These are phyloP conservation scores for Fusarium equiseti DNA, from an alignment of 2,329 filamentous ascomycete genomes.

Conservation along the genomic window DNA sequence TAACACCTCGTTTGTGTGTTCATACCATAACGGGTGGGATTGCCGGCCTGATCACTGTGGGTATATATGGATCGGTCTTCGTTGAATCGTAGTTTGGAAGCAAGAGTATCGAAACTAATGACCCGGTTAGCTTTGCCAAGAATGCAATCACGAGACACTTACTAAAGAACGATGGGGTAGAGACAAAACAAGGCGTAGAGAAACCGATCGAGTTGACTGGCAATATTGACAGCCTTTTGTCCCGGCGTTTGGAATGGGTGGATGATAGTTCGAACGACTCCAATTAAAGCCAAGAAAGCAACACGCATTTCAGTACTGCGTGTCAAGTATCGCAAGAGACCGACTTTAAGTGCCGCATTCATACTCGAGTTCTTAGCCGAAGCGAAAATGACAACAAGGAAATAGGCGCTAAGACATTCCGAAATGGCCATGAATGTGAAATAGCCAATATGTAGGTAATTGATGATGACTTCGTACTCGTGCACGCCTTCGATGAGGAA, in stretches of 20 bases:
- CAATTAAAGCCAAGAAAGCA: conserved; percentile 53
- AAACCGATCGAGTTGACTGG: conserved; percentile 57
- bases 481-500: conserved; percentile 46
- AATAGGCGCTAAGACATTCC: conserved; percentile 55
- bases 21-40: background rate
- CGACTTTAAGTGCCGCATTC: conserved; percentile 47
- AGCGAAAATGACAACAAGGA: conserved; percentile 54
- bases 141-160: conserved; percentile 1
- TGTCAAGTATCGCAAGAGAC: conserved; percentile 55
- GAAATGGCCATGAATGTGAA: conserved; percentile 56
- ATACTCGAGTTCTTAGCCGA: conserved; percentile 45
- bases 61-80: conserved; percentile 25
- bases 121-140: background rate
- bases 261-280: conserved; percentile 55
- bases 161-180: conserved; percentile 57
- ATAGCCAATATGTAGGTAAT: conserved; percentile 57
- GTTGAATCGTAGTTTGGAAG: conserved; percentile 48
- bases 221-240: conserved; percentile 52
- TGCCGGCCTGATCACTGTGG: conserved; percentile 14
- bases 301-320: conserved; percentile 55
- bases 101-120: conserved; percentile 50
- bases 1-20: conserved; percentile 30
- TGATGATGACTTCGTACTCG: conserved; percentile 47
- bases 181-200: conserved; percentile 56
- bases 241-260: conserved; percentile 54